Percentiles rank a stretch among this genome's conserved stretches.
phyloP scores from a whole-genome alignment of 2,329 filamentous ascomycete genomes.

The Septoria petroselini region DNA sequence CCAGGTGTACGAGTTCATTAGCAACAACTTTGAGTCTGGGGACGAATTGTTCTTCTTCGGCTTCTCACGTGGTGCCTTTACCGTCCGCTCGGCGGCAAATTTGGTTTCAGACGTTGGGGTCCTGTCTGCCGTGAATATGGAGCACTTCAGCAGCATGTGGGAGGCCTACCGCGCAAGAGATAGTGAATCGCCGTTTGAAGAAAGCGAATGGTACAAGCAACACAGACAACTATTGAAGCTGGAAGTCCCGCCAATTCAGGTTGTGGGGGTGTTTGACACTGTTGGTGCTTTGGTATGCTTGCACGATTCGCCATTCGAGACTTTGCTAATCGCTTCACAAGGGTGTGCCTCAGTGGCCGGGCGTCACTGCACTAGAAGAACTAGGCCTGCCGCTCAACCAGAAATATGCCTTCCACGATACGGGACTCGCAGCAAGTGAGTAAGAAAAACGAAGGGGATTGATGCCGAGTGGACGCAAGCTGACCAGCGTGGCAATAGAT shows the following conservation, averaged over 20 bases:
- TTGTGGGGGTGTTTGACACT: constrained; percentile 43
- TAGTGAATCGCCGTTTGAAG: constrained; percentile 34
- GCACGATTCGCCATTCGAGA: constrained; percentile 34
- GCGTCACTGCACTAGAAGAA: constrained; percentile 34
- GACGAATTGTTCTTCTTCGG: constrained; percentile 47
- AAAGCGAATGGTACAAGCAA: constrained; percentile 15
- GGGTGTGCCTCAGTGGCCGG: constrained; percentile 21
- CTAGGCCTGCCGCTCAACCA: constrained; percentile 21
- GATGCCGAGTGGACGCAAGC: too few species aligned
- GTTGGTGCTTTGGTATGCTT: constrained; percentile 46
- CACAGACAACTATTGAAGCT: constrained; percentile 27
- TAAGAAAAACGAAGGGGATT: not conserved
- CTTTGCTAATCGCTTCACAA: constrained; percentile 47
- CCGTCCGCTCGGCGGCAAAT: constrained; percentile 41
- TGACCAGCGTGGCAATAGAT: constrained; percentile 32
- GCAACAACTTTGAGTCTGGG: constrained; percentile 53
- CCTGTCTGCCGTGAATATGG: constrained; percentile 27
- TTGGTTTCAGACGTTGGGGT: constrained; percentile 44
- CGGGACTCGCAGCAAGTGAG: constrained; percentile 35
- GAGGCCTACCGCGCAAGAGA: constrained; percentile 31
- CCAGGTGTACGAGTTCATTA: constrained; percentile 60
- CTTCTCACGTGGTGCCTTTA: constrained; percentile 46
- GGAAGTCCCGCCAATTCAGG: constrained; percentile 36
- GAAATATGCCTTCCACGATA: constrained; percentile 45
- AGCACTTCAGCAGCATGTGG: constrained; percentile 14